phyloP scores from a whole-genome alignment of 495 filamentous ascomycete genomes.

The Xylaria acuta region DNA sequence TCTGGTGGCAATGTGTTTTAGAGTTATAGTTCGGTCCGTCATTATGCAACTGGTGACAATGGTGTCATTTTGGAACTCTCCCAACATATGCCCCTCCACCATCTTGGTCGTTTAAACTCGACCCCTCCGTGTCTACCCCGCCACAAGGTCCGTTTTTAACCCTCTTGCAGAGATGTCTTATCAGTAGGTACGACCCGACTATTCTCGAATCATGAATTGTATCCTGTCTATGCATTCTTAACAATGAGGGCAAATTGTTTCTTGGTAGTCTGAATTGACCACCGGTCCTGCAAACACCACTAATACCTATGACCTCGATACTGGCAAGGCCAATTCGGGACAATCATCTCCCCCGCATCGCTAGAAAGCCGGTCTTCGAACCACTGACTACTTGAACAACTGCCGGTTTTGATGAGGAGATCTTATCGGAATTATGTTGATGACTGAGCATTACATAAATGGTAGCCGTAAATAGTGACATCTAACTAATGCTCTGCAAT shows the following conservation, averaged over 20 bases:
- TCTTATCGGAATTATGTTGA: not conserved
- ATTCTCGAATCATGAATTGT: not conserved
- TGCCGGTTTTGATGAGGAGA: not conserved
- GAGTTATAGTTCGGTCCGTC: not conserved
- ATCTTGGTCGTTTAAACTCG: not conserved
- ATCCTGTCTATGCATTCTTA: not conserved
- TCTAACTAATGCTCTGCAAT: not conserved
- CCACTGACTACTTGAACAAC: constrained; percentile 1
- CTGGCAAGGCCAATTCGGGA: not conserved
- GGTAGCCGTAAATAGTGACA: not conserved
- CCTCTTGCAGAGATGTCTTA: not conserved
- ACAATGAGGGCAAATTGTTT: not conserved
- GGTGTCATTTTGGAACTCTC: not conserved
- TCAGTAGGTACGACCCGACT: not conserved
- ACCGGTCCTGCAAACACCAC: not conserved
- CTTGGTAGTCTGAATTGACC: not conserved
- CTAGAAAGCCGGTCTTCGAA: not conserved
- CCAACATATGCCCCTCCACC: not conserved
- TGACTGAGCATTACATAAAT: constrained; percentile 22
- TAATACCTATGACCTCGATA: not conserved
- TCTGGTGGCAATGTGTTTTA: too few relatives aligned
- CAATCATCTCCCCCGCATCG: constrained; percentile 14
- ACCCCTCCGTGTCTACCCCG: not conserved
- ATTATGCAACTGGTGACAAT: not conserved
- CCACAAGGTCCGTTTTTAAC: not conserved